Evolutionary conservation across 2,329 filamentous ascomycete species (phyloP), one percentile per base, ranked within the genome.

Genomic region (Aspergillus calidoustus): DNA sequence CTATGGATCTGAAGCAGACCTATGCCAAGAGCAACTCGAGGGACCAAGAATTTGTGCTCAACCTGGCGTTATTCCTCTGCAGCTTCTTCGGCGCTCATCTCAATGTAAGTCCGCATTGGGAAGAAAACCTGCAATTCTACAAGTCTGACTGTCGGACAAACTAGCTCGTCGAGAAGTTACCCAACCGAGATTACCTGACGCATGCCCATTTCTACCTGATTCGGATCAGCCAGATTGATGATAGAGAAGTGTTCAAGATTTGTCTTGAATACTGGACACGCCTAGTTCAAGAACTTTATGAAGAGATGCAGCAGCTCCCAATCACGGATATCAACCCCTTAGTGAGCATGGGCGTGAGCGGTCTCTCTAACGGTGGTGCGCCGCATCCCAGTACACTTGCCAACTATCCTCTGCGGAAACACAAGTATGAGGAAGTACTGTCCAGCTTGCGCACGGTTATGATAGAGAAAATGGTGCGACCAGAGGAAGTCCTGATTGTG

Each of bases 391-490:
- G 83, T 56, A 82, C 94, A n/a, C 84, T 98, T 64, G 89, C 89
- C 70, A 96, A 93, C 77, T 96, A 96, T 73, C 93, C 94, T 13
- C 86, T 99, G 49, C 89, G 96, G 64, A 99, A 99, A 83, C 94
- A 99, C 85, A 98, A 97, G 80, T 99, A 98, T 79, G 89, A 90
- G 67, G 93, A 97, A 74, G 91, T 99, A 22, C 82, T 99, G 54
- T 94, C 94, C 9, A 98, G 97, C 76, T 84, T 99, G 60, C 90
- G 95, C 68, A 91, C 94, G 25, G 95, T 99, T 67, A 99, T 99
- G 95, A 98, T 99, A 65, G 95, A 99, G 82, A 97, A 97, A 84
- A 99, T 99, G 95, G 95, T 99, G 34, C 88, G 93, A 48, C 95
- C 95, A 0, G 95, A 99, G 80, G 96, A 99, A 80, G 96, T 99